phyloP scores from a whole-genome alignment of 2,329 filamentous ascomycete species.

The Nemania abortiva region DNA sequence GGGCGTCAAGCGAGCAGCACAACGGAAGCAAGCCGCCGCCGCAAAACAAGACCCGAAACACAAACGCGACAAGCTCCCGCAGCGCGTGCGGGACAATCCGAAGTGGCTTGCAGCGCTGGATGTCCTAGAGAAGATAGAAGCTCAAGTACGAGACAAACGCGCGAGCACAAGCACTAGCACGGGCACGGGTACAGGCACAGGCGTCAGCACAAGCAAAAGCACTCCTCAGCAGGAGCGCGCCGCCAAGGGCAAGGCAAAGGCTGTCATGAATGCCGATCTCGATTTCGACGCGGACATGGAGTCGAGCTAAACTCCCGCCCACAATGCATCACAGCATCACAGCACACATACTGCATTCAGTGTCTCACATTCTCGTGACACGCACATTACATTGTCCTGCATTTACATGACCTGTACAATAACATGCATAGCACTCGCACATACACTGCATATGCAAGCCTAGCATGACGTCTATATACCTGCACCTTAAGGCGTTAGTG shows the following conservation, averaged over 20 bases:
- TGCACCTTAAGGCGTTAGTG: background rate
- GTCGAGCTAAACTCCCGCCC: slow-evolving; percentile 5
- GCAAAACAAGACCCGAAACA: slow-evolving; percentile 29
- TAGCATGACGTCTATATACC: slow-evolving; percentile 17
- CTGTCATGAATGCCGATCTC: slow-evolving; percentile 19
- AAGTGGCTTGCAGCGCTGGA: slow-evolving; percentile 60
- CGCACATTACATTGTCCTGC: background rate
- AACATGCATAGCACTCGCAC: background rate
- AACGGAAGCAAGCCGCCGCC: slow-evolving; percentile 55
- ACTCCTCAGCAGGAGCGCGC: slow-evolving; percentile 9
- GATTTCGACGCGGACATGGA: slow-evolving; percentile 31
- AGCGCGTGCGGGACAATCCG: slow-evolving; percentile 58
- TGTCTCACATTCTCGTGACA: too few relatives aligned
- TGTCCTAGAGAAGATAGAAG: slow-evolving; percentile 46
- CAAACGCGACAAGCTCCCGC: slow-evolving; percentile 52
- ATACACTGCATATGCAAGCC: background rate
- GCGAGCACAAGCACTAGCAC: slow-evolving; percentile 6
- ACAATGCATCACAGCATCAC: background rate
- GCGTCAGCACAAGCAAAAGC: too few relatives aligned
- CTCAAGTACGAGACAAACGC: slow-evolving; percentile 16
- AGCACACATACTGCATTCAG: background rate
- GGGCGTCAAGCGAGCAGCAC: slow-evolving; percentile 47
- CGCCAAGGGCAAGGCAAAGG: slow-evolving; percentile 15
- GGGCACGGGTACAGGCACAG: too few relatives aligned
- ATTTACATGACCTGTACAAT: background rate